Conservation (phyloP, 345 rosid genomes). For the Salix caprea region DNA sequence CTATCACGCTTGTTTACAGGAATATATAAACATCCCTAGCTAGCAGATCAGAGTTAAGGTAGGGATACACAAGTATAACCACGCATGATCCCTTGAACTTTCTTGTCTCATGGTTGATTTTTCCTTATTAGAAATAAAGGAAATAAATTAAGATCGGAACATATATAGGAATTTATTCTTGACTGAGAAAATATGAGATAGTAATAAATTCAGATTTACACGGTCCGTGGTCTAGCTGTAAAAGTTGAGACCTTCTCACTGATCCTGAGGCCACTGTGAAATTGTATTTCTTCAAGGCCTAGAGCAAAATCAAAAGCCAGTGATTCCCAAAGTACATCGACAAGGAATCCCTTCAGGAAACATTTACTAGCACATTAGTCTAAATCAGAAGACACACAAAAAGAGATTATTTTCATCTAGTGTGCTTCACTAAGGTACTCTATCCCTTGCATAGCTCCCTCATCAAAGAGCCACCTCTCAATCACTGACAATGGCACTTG, state of each 20-base stretch:
- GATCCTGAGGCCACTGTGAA: slow-evolving; percentile 8
- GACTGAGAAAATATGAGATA: slow-evolving; percentile 2
- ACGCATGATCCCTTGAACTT: too few species aligned
- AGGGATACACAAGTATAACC: too few species aligned
- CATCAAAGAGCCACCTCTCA: slow-evolving; percentile 74
- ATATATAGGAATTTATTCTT: slow-evolving; percentile 12
- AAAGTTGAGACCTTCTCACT: not conserved
- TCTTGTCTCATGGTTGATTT: not conserved
- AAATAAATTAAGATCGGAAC: not conserved
- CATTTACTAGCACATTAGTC: slow-evolving; percentile 6
- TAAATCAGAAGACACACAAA: not conserved
- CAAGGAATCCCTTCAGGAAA: slow-evolving; percentile 26
- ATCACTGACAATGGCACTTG: slow-evolving; percentile 50
- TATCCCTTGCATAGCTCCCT: slow-evolving; percentile 39
- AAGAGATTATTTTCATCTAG: slow-evolving; percentile 31
- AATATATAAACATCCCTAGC: too few species aligned
- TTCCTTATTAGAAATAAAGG: not conserved
- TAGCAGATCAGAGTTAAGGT: too few species aligned
- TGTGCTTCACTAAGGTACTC: slow-evolving; percentile 38
- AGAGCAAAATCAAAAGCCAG: slow-evolving; percentile 8
- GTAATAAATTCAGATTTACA: slow-evolving; percentile 18
- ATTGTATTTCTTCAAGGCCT: slow-evolving; percentile 4
- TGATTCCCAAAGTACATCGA: slow-evolving; percentile 1
- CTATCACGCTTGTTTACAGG: too few species aligned
- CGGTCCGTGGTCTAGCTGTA: slow-evolving; percentile 15